A percentile compares a stretch with the other conserved stretches of the same genome.
phyloP scores from a whole-genome alignment of 495 filamentous ascomycete species.

The Podospora appendiculata region DNA sequence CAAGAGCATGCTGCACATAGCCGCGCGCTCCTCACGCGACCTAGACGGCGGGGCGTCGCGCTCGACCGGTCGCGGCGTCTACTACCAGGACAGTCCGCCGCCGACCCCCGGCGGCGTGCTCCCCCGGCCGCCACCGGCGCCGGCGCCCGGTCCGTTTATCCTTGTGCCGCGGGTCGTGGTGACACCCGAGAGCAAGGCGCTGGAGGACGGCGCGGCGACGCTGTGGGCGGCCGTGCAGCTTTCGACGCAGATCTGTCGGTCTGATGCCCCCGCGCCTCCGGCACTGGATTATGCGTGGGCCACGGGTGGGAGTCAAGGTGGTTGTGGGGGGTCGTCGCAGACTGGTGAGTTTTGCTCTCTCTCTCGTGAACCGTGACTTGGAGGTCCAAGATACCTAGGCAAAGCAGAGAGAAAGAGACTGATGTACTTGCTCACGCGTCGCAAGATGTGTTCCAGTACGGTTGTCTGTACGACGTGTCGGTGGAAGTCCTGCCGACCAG shows the following conservation, averaged over 20 bases:
- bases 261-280: neutral
- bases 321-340: neutral
- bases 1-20: constrained; percentile 11
- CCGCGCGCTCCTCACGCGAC: neutral
- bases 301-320: neutral
- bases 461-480: constrained; percentile 34
- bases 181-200: constrained; percentile 45
- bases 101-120: neutral
- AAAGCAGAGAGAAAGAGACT: too few relatives aligned
- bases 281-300: neutral
- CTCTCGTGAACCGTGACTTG: neutral
- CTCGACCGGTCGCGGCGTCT: too few relatives aligned
- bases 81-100: neutral
- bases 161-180: constrained; percentile 34
- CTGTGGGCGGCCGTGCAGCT: constrained; percentile 44
- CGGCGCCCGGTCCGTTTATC: constrained; percentile 18
- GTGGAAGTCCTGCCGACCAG: constrained; percentile 26
- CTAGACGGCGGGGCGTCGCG: neutral
- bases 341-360: constrained; percentile 5
- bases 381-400: too few relatives aligned
- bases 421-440: neutral
- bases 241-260: constrained; percentile 25
- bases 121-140: neutral
- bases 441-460: constrained; percentile 24
- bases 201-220: constrained; percentile 20